Conservation (phyloP, 169 alveolate species). For the Besnoitia besnoiti region DNA sequence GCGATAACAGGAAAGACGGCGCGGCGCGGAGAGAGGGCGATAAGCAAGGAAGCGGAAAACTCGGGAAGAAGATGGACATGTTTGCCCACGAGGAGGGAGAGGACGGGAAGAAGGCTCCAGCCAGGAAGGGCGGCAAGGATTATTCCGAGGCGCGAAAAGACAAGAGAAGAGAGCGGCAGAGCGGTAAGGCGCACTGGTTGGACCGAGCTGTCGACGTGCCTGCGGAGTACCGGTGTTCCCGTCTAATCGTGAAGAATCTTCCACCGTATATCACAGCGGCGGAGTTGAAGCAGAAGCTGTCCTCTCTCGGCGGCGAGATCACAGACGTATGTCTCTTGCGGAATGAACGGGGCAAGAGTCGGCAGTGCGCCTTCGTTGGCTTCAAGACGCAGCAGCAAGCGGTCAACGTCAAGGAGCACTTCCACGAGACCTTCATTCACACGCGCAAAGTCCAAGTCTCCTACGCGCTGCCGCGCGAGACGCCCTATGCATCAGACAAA, state of each 20-base stretch:
- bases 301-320: neutral
- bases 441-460: constrained; percentile 77
- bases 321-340: constrained; percentile 39
- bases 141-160: neutral
- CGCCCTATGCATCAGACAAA: constrained; percentile 47
- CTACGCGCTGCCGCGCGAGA: constrained; percentile 77
- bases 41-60: neutral
- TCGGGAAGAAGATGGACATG: too few species aligned
- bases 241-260: constrained; percentile 80
- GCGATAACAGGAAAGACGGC: neutral
- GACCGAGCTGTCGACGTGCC: neutral
- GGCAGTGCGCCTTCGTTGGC: constrained; percentile 83
- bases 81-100: neutral
- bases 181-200: neutral
- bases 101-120: neutral
- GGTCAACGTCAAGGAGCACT: constrained; percentile 69
- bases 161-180: neutral
- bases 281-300: constrained; percentile 75
- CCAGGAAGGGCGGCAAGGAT: neutral
- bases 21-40: neutral
- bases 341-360: constrained; percentile 57
- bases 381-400: constrained; percentile 77
- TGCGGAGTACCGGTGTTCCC: constrained; percentile 42
- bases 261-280: constrained; percentile 82
- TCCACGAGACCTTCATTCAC: constrained; percentile 76